Evolutionary conservation across 441 rosid genomes (phyloP).

Genomic region (Dalechampia spathulata): DNA sequence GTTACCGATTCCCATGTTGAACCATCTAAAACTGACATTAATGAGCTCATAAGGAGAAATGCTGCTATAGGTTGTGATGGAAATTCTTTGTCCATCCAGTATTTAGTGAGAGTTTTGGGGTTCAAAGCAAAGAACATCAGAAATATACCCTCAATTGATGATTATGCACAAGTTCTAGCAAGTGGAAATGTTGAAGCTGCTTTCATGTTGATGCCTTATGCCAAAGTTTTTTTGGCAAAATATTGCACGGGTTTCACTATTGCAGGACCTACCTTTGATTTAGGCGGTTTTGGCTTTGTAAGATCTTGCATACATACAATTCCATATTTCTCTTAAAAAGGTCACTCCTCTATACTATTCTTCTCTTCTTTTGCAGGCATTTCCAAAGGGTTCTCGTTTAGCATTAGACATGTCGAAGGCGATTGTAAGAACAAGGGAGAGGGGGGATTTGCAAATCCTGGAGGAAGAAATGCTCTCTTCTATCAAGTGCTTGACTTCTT

Average conservation of each 20-base stretch:
- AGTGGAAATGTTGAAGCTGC: slow-evolving; percentile 1
- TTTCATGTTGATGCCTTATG: neutral
- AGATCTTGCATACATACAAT: neutral
- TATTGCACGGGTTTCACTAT: neutral
- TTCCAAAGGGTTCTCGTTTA: neutral
- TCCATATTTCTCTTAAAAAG: neutral
- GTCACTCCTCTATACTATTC: too few relatives aligned
- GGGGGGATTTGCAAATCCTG: neutral
- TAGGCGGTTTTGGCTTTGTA: slow-evolving; percentile 1
- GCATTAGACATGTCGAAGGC: neutral
- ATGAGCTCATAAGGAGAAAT: neutral
- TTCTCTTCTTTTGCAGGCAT: neutral
- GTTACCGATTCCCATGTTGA: neutral
- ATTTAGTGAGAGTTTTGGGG: neutral
- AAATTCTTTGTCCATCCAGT: neutral
- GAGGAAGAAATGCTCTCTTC: slow-evolving; percentile 3
- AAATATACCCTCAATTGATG: neutral
- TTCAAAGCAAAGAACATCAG: slow-evolving; percentile 1
- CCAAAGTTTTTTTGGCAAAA: neutral
- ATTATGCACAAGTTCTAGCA: neutral
- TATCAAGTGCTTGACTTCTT: slow-evolving; percentile 1
- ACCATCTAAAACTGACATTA: neutral
- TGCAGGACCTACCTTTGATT: neutral
- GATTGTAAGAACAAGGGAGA: neutral
- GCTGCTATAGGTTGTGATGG: slow-evolving; percentile 2